Conservation (phyloP, 208 protist genomes). For the Giardia muris region DNA sequence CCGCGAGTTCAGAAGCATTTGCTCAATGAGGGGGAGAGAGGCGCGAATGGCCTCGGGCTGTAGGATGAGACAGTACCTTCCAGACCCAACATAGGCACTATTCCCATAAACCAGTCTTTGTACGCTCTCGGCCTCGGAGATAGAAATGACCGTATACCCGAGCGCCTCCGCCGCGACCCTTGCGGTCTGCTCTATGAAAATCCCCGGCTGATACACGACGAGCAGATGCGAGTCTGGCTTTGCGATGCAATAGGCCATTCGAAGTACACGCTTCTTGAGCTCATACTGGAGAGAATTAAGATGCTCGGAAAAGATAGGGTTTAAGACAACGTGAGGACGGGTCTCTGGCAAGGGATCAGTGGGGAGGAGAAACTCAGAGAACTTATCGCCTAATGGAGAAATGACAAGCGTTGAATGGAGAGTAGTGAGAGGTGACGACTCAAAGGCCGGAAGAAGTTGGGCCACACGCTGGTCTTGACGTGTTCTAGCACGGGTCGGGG, state of each 20-base stretch:
- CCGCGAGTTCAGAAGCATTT: not conserved
- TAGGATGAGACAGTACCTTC: not conserved
- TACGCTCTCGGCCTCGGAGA: not conserved
- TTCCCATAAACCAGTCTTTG: not conserved
- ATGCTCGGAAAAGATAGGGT: not conserved
- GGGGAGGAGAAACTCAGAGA: not conserved
- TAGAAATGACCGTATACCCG: not conserved
- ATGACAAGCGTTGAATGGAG: not conserved
- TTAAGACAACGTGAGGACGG: not conserved
- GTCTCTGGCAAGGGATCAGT: not conserved
- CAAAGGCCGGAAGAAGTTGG: not conserved
- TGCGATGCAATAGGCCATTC: not conserved
- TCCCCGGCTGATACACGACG: not conserved
- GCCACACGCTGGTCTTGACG: not conserved
- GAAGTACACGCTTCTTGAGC: not conserved
- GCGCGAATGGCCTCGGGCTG: not conserved
- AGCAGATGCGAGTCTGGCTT: not conserved
- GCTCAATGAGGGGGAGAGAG: not conserved
- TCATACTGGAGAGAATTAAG: not conserved
- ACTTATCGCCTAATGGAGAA: not conserved
- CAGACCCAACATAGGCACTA: not conserved
- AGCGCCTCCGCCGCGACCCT: not conserved
- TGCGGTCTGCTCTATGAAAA: not conserved
- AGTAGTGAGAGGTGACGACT: not conserved
- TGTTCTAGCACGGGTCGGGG: not conserved